phyloP scores from a whole-genome alignment of 345 rosid genomes.

The Populus deltoides region DNA sequence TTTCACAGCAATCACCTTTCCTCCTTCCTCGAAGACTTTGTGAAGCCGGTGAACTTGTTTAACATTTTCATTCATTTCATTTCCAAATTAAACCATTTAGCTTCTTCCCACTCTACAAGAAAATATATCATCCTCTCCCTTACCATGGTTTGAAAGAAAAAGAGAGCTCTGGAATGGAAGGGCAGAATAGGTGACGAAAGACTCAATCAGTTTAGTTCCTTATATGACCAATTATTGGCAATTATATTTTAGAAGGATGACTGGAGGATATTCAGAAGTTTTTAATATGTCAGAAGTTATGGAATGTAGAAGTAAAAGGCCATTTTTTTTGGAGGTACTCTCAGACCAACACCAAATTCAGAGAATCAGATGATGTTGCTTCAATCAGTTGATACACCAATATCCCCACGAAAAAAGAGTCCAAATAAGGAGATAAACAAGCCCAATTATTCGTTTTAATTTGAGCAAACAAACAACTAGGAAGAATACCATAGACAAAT shows the following conservation, averaged over 20 bases:
- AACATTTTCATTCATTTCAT: no score
- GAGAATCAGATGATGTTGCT: background rate
- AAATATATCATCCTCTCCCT: no score
- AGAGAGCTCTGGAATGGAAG: no score
- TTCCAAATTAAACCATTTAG: no score
- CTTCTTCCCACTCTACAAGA: no score
- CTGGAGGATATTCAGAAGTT: background rate
- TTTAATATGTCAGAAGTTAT: background rate
- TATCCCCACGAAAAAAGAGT: background rate
- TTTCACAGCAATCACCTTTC: no score
- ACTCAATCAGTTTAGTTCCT: background rate
- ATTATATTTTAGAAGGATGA: background rate
- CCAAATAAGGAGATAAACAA: background rate
- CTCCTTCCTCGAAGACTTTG: no score
- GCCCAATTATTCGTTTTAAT: background rate
- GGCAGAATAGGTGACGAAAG: background rate
- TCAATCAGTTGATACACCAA: background rate
- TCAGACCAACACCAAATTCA: background rate
- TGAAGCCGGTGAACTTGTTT: no score
- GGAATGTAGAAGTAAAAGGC: background rate
- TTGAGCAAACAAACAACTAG: background rate
- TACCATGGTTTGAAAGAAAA: no score
- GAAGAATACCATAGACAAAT: background rate
- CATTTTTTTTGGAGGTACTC: background rate
- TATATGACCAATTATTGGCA: background rate